Percentiles rank a stretch among this genome's conserved stretches.
Conservation (phyloP, 192 early-diverging fungal species). For the Umbelopsis vinacea region DNA sequence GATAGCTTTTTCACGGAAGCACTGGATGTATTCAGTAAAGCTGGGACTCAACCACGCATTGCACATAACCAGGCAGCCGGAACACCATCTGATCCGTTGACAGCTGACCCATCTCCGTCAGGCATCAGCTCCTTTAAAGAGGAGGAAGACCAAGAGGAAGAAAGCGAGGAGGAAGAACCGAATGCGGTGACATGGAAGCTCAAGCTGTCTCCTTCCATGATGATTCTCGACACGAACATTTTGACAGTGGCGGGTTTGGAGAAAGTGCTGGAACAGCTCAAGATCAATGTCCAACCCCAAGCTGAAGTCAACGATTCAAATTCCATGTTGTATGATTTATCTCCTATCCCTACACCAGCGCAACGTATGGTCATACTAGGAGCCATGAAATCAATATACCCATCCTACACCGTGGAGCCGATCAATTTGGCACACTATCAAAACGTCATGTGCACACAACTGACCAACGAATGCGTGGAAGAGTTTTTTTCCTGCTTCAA, state of each 20-base stretch:
- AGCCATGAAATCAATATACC: slow-evolving; percentile 4
- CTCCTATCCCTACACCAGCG: neutral
- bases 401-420: neutral
- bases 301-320: slow-evolving; percentile 2
- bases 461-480: slow-evolving; percentile 38
- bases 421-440: neutral
- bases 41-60: neutral
- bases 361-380: neutral
- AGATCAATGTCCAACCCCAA: slow-evolving; percentile 29
- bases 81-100: neutral
- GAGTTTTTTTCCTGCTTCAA: slow-evolving; percentile 30
- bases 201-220: slow-evolving; percentile 33
- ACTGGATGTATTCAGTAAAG: neutral
- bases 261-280: slow-evolving; percentile 40
- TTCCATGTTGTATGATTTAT: neutral
- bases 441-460: slow-evolving; percentile 28
- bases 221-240: slow-evolving; percentile 45
- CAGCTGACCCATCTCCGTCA: neutral
- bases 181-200: slow-evolving; percentile 43
- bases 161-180: slow-evolving; percentile 16
- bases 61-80: neutral
- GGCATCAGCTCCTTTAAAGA: neutral
- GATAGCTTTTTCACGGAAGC: neutral
- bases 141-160: neutral
- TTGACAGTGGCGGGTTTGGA: slow-evolving; percentile 35